These are phyloP conservation scores for Colletotrichum tropicicola DNA, from an alignment of 2,329 filamentous ascomycete genomes.

Conservation along the genomic window DNA sequence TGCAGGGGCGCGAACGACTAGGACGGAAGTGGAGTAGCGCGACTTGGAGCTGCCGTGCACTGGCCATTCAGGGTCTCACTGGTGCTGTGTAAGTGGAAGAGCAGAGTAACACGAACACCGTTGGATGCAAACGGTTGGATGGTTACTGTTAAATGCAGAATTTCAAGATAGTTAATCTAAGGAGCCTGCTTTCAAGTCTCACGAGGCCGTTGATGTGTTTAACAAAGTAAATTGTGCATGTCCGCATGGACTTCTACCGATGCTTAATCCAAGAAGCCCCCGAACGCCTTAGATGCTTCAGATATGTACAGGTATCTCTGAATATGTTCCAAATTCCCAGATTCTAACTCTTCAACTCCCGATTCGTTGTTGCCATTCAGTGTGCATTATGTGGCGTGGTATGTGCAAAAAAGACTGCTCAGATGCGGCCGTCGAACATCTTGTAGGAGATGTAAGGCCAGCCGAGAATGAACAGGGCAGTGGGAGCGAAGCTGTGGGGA, in stretches of 20 bases:
- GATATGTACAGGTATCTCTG: conserved; percentile 28
- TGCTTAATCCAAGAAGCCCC: conserved; percentile 7
- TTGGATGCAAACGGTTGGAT: neutral
- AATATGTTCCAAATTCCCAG: conserved; percentile 12
- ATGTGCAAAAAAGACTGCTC: neutral
- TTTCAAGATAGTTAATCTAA: too few species aligned
- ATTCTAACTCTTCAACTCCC: neutral
- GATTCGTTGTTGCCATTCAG: neutral
- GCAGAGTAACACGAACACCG: neutral
- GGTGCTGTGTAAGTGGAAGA: conserved; percentile 16
- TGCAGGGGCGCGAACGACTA: conserved; percentile 33
- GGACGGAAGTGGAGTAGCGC: conserved; percentile 25
- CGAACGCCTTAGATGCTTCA: conserved; percentile 21
- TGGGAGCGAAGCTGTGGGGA: conserved; percentile 4
- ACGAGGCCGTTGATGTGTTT: neutral
- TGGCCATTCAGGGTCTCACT: conserved; percentile 18
- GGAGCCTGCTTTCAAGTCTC: too few species aligned
- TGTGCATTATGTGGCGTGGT: neutral
- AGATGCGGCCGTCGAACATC: conserved; percentile 23
- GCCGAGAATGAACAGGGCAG: conserved; percentile 19
- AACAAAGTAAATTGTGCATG: conserved; percentile 26
- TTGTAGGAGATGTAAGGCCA: conserved; percentile 27
- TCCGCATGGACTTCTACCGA: conserved; percentile 15
- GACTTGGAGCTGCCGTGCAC: conserved; percentile 17
- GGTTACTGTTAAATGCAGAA: neutral